These are phyloP conservation scores for Xylaria telfairii DNA, from an alignment of 495 filamentous ascomycete genomes.

Conservation along the genomic window DNA sequence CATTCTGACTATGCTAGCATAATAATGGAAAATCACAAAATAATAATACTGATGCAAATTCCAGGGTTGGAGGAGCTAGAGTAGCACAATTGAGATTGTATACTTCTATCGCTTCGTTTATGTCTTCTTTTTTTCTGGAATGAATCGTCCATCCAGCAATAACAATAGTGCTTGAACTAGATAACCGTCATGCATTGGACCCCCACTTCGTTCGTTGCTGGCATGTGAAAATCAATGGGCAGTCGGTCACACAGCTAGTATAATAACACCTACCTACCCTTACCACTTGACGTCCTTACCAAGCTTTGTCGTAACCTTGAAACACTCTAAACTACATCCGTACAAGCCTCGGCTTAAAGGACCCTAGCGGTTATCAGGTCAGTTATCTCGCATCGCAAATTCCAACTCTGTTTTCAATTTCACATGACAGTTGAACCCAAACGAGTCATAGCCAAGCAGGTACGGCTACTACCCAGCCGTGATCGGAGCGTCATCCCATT, in stretches of 20 bases:
- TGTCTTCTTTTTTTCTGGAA: neutral
- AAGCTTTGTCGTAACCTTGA: neutral
- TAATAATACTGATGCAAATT: neutral
- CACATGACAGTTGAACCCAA: constrained; percentile 6
- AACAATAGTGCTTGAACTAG: no score
- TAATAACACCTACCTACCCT: neutral
- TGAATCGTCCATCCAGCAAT: neutral
- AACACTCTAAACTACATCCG: neutral
- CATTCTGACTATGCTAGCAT: neutral
- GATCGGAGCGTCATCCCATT: neutral
- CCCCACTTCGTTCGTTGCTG: neutral
- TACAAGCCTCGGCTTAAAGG: constrained; percentile 18
- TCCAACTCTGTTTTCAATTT: neutral
- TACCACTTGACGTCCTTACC: neutral
- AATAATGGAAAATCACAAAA: neutral
- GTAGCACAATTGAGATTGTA: neutral
- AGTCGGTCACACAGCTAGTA: neutral
- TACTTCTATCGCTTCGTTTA: neutral
- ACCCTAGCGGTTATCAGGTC: neutral
- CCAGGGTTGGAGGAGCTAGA: neutral
- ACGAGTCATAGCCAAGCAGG: constrained; percentile 7
- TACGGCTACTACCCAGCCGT: neutral
- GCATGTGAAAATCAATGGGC: constrained; percentile 14
- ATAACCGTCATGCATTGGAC: no score
- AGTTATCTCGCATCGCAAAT: neutral